Evolutionary conservation across 2,329 filamentous ascomycete genomes (phyloP), one percentile per base, ranked within the genome.

Genomic region (Colletotrichum phormii): DNA sequence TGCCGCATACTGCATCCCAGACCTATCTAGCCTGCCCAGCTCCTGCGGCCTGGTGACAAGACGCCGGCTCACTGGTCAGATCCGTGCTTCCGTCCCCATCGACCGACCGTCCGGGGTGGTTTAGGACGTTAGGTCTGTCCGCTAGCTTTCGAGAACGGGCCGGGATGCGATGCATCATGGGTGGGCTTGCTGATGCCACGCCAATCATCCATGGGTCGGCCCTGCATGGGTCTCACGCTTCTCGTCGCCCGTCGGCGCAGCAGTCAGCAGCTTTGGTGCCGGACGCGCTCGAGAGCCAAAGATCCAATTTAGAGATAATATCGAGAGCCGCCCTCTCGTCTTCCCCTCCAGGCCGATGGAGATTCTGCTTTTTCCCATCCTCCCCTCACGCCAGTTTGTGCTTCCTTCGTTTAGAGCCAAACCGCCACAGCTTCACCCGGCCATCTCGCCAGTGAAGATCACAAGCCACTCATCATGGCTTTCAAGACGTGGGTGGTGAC

Each of bases 401-500:
- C 68, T 73, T 71, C 71, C 71, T 69, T 73, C 71, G 31, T 73
- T 55, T 61, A 57, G 9, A 64, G 33, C 57, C 53, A 22, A 60
- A 55, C 29, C 1, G 49, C 33, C 2, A 57, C 59, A 59, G 37
- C 65, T 64, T 64, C 59, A 60, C 60, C 54, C 53, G 59, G 70
- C 53, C 70, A 54, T 55, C 58, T 49, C 12, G 70, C 49, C 70
- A 8, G 59, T 54, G 65, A 69, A 55, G 55, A 8, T 15, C 29
- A 72, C 59, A 57, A 55, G 49, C 71, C 71, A 57, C 55, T 60
- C 67, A 26, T n/a, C 51, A 73, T 73, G 71, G 66, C 66, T 73
- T 57, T 73, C 15, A 73, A 62, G 31, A 51, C 67, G 57, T 73
- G 68, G 71, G 62, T 73, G 63, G 35, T 73, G 67, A 63, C 81